Base-by-base conservation (phyloP, 106 monocot genomes). In the Acorus gramineus region DNA sequence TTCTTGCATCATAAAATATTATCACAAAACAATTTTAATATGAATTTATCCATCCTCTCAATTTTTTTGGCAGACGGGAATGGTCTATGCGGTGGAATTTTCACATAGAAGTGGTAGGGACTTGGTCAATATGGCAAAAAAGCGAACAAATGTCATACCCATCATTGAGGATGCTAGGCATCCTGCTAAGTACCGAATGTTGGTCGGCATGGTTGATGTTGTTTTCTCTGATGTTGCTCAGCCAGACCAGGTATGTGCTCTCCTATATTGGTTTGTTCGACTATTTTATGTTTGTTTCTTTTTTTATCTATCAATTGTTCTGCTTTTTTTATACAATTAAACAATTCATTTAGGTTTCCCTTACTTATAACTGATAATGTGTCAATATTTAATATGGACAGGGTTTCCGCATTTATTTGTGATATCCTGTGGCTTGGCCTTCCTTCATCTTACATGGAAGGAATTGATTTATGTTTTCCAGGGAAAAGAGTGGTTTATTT, bases 171-270 rank as follows among this genome's bases (percentile, higher is more conserved):
- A 98, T 81, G 96, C 96, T 12, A 87, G 96, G 46, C 96, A 98
- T 83, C 96, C 96, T 69, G 74, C 96, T 3, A 90, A 85, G 54
- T 98, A 98, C 51, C 50, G 96, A 7, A 91, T 98, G 96, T 55
- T 98, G 70, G 96, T 98, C 46, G 85, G 91, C 60, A 98, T 98
- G 91, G 96, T 98, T 28, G 96, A 98, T 85, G 85, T 91, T 62
- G 81, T 98, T 52, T 98, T 98, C 66, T 98, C 96, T 64, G 96
- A 98, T 83, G 96, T 98, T 76, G 96, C 96, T 2, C 96, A 98
- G 50, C 96, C 96, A 2, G 96, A 98, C 62, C 96, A 98, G 96
- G 96, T 91, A 28, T 28, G 28, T 28, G 28, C 28, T 28, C 28
- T 74, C 57, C 14, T n/a, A n/a, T 5, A 57, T 57, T 57, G 10